Evolutionary conservation across 148 eudicot species (phyloP), one percentile per base, ranked within the genome.

Genomic region (Rhododendron ferrugineum): DNA sequence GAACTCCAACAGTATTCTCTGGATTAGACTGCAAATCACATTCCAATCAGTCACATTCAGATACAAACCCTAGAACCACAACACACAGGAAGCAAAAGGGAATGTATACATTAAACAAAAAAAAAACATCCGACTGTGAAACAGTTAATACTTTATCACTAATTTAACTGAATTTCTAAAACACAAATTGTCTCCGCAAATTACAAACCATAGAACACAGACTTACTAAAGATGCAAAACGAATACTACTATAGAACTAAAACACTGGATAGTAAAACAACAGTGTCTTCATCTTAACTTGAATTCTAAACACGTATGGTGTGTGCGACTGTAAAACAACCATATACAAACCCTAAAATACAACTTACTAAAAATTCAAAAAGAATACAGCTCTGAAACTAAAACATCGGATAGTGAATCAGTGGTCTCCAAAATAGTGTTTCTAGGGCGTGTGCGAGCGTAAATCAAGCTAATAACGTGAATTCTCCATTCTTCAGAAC

Each of bases 1-100:
- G 81, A 68, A 95, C 93, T 75, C 99, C 99, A 62, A 97, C 99
- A 6, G 98, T 97, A 85, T 94, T 97, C 91, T 97, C 99, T 28
- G 98, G 98, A 93, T 97, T 97, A 56, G 96, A 91, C 99, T 97
- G 90, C 89, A 84, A 7, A 74, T 2, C 16, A 15, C 56, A 86
- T 40, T 82, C 42, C 60, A 66, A 47, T 70, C 66, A 68, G 32
- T 10, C 11, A n/a, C 54, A 60, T 82, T 70, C 78, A 83, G 34
- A 73, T 30, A 74, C 42, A 85, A 85, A 36, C 46, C 79, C 85
- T 47, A 80, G 58, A 82, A 37, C 52, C 20, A 79, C 13, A 72
- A 2, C 66, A 26, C 47, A 50, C 20, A 7, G 9, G 58, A 82
- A 47, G 11, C 44, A 20, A 54, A 2, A 83, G 23, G 72, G 37